These are phyloP conservation scores for Exophiala calicioides DNA, from an alignment of 2,329 filamentous ascomycete genomes.

Conservation along the genomic window DNA sequence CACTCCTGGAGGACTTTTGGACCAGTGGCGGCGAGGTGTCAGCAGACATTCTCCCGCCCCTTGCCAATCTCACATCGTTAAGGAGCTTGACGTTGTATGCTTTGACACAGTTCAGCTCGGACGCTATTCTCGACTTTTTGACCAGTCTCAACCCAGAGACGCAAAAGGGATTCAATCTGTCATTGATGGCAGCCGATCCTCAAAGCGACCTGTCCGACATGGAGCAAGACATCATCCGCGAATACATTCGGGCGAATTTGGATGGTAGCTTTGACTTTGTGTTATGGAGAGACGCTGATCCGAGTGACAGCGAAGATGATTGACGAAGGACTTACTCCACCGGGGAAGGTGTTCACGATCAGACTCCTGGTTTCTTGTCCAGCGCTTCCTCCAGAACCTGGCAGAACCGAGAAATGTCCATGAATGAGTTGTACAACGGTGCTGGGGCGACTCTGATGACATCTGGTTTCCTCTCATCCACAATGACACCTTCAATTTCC, in stretches of 20 bases:
- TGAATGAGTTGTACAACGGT: conserved; percentile 79
- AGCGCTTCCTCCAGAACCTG: conserved; percentile 22
- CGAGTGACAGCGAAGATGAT: conserved; percentile 30
- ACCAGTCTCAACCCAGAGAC: conserved; percentile 31
- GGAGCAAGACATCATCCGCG: conserved; percentile 35
- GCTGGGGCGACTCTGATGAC: conserved; percentile 82
- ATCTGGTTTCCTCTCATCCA: conserved; percentile 81
- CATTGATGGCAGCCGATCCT: conserved; percentile 33
- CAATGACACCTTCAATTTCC: conserved; percentile 69
- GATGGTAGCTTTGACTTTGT: conserved; percentile 32
- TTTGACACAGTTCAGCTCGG: conserved; percentile 37
- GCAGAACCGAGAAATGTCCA: conserved; percentile 66
- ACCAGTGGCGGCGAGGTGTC: conserved; percentile 37
- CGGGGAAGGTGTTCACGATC: no score
- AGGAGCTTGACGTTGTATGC: conserved; percentile 36
- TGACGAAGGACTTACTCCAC: conserved; percentile 14
- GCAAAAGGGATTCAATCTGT: conserved; percentile 36
- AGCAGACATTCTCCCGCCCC: conserved; percentile 33
- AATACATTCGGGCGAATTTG: conserved; percentile 28
- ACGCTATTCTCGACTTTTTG: conserved; percentile 38
- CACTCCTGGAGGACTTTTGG: conserved; percentile 37
- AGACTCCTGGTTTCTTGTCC: conserved; percentile 4
- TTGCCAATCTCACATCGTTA: conserved; percentile 34
- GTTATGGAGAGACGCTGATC: conserved; percentile 29
- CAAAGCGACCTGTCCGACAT: conserved; percentile 32